Conservation (phyloP, 2,329 filamentous ascomycete genomes). For the Alternaria sp. region DNA sequence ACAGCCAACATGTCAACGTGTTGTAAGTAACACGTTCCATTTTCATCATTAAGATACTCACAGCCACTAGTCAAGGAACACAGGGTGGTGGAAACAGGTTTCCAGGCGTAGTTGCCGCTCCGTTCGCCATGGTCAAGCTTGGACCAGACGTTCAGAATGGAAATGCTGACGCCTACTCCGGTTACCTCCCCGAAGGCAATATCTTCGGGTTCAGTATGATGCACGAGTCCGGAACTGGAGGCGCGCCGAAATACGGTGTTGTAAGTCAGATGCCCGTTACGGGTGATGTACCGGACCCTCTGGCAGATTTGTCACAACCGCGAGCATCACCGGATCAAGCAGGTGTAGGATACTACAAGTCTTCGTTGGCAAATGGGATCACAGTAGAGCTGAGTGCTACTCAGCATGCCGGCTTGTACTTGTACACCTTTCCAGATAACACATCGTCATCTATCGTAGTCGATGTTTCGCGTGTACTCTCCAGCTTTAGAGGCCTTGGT, state of each 20-base stretch:
- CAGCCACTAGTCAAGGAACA: constrained; percentile 26
- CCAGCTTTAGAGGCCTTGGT: constrained; percentile 68
- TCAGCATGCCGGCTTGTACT: constrained; percentile 65
- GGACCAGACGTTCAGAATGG: constrained; percentile 47
- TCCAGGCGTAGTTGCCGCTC: constrained; percentile 49
- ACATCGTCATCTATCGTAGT: constrained; percentile 62
- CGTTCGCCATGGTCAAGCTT: constrained; percentile 50
- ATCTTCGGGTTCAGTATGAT: constrained; percentile 50
- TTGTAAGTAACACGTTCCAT: constrained; percentile 37
- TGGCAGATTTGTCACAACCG: constrained; percentile 63
- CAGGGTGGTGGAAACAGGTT: constrained; percentile 49
- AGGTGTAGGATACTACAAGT: constrained; percentile 69
- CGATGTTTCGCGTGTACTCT: constrained; percentile 71
- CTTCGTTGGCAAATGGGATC: constrained; percentile 63
- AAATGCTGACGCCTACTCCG: constrained; percentile 47
- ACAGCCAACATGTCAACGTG: constrained; percentile 47
- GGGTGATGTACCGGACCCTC: constrained; percentile 57
- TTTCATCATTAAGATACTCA: not conserved
- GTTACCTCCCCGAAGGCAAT: constrained; percentile 43
- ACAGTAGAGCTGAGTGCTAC: constrained; percentile 67
- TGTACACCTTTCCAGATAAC: constrained; percentile 64
- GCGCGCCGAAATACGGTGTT: constrained; percentile 48
- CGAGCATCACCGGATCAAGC: constrained; percentile 62
- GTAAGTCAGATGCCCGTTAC: constrained; percentile 48
- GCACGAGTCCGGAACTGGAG: constrained; percentile 49